Evolutionary conservation across 1,139 yeast genomes (phyloP), one percentile per base, ranked within the genome.

Genomic region (Kodamaea derodonti): DNA sequence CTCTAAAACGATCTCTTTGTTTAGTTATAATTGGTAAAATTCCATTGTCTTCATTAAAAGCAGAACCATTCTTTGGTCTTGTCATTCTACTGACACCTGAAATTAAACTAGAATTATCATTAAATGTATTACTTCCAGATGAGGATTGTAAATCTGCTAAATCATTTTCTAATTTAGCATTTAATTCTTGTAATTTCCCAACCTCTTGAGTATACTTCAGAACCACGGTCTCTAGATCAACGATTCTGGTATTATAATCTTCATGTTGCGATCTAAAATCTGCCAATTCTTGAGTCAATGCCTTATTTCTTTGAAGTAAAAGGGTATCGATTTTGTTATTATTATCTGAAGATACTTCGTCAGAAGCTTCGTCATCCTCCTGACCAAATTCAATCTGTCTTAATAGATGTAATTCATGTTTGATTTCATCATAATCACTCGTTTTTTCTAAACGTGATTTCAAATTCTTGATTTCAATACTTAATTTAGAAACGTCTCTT

Each of bases 1-100:
- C 75, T 48, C 95, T 78, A 67, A 90, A 88, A 43, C 97, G 69
- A 56, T 92, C 97, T 56, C 98, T 77, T 61, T 92, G 98, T 51
- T 92, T 90, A 15, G 97, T 88, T 22, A 92, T 79, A 34, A 92
- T 87, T 1, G 95, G 95, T 31, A 92, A 62, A 27, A 92, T 81
- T 0, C 87, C 73, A 5, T 66, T 54, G 28, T 72, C 63, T 34
- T 61, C 69, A 20, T 34, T 25, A 9, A 25, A 13, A 14, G 30
- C 37, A 26, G 31, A 40, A 41, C 37, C 37, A 16, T 24, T 31
- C 29, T 26, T 31, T 11, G 40, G 58, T 31, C 62, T 39, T 48
- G 69, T 61, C 56, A 68, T 71, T 48, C 69, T 67, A 32, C 76
- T 68, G 27, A 72, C 64, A 9, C 82, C 79, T 2, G 90, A 81